A percentile compares a stretch with the other conserved stretches of the same genome.
These are phyloP conservation scores for Phellopilus nigrolimitatus DNA, from an alignment of 1,284 basidiomycete species.

Conservation along the genomic window DNA sequence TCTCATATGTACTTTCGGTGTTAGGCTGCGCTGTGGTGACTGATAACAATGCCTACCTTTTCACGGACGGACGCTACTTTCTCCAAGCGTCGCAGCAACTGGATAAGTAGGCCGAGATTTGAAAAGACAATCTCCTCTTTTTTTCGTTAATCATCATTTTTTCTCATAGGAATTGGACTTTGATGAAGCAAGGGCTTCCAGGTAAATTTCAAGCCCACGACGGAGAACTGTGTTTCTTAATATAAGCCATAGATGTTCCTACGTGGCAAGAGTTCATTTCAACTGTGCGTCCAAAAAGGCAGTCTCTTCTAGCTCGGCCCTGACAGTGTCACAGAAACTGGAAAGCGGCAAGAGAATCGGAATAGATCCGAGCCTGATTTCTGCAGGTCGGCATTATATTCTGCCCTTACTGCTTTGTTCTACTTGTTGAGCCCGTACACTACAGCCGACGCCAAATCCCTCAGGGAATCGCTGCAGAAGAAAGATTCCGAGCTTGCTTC, in stretches of 20 bases:
- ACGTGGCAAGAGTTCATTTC: slow-evolving; percentile 86
- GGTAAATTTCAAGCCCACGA: slow-evolving; percentile 37
- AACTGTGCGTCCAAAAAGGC: slow-evolving; percentile 43
- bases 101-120: slow-evolving; percentile 50
- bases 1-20: slow-evolving; percentile 16
- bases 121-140: neutral
- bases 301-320: neutral
- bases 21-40: slow-evolving; percentile 81
- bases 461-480: slow-evolving; percentile 49
- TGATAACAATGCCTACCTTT: slow-evolving; percentile 65
- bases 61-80: slow-evolving; percentile 94
- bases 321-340: slow-evolving; percentile 46
- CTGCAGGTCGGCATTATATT: slow-evolving; percentile 46
- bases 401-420: slow-evolving; percentile 3
- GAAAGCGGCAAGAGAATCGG: slow-evolving; percentile 63
- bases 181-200: slow-evolving; percentile 88
- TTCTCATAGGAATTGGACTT: slow-evolving; percentile 75
- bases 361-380: slow-evolving; percentile 76
- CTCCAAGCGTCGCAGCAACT: slow-evolving; percentile 90
- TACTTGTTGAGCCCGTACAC: neutral
- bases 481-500: slow-evolving; percentile 59
- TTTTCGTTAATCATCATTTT: neutral
- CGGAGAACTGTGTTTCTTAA: no score
- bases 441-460: slow-evolving; percentile 53
- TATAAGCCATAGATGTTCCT: slow-evolving; percentile 58